phyloP scores from a whole-genome alignment of 2,329 filamentous ascomycete genomes.

The Eutypa lata region DNA sequence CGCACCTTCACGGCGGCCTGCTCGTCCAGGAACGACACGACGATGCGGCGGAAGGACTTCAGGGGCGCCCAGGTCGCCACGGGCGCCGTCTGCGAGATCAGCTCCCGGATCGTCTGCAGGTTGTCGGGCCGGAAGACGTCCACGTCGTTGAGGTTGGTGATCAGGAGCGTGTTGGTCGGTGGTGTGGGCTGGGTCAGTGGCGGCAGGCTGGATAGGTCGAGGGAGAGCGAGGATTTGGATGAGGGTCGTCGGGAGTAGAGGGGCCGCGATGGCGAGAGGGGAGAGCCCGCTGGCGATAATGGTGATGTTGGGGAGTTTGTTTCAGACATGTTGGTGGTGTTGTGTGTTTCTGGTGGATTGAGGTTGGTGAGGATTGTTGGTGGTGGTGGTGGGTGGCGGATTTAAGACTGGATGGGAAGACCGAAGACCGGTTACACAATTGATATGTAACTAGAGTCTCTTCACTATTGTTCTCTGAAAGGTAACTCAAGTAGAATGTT shows the following conservation, averaged over 20 bases:
- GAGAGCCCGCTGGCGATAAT: constrained; percentile 22
- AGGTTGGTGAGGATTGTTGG: background rate
- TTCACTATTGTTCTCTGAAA: too few species aligned
- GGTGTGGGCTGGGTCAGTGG: constrained; percentile 68
- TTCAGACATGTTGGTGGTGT: constrained; percentile 22
- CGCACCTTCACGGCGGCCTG: constrained; percentile 69
- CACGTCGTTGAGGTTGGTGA: constrained; percentile 72
- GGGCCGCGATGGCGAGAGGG: constrained; percentile 27
- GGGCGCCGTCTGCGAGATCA: constrained; percentile 66
- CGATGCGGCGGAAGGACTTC: constrained; percentile 78
- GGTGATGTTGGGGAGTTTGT: constrained; percentile 2
- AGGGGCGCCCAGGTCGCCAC: constrained; percentile 78
- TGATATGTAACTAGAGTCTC: too few species aligned
- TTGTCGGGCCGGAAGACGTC: constrained; percentile 74
- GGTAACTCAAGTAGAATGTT: too few species aligned
- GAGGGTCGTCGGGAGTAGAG: constrained; percentile 36
- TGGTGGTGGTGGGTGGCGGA: background rate
- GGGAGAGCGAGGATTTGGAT: constrained; percentile 54
- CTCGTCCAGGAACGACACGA: constrained; percentile 72
- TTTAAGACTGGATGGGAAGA: too few species aligned
- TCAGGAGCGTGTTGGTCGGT: constrained; percentile 79
- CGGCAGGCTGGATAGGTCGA: constrained; percentile 73
- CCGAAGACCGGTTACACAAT: too few species aligned
- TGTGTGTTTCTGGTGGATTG: background rate
- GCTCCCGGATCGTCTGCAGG: constrained; percentile 68